Evolutionary conservation across 2,329 filamentous ascomycete species (phyloP).

Genomic region (Epichloe sibirici): DNA sequence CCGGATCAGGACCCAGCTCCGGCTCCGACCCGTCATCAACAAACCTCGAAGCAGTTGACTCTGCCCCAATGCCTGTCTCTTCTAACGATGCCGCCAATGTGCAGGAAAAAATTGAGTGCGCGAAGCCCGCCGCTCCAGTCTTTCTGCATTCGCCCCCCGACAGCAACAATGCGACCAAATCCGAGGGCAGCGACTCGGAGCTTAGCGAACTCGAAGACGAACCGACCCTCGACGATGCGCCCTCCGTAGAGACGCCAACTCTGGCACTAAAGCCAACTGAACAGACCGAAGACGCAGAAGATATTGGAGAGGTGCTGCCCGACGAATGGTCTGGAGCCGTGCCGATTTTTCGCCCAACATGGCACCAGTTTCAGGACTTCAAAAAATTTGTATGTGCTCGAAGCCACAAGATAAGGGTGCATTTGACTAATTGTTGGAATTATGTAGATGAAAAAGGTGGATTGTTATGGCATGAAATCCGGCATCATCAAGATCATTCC

Average conservation of each 20-base stretch:
- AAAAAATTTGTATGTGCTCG: conserved; percentile 61
- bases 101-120: conserved; percentile 20
- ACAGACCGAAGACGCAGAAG: conserved; percentile 30
- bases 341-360: conserved; percentile 88
- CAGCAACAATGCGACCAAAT: conserved; percentile 47
- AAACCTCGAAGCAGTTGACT: conserved; percentile 4
- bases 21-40: conserved; percentile 12
- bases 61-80: conserved; percentile 10
- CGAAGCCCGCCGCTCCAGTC: conserved; percentile 24
- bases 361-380: conserved; percentile 91
- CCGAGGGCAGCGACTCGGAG: conserved; percentile 51
- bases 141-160: conserved; percentile 50
- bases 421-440: conserved; percentile 16
- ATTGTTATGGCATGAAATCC: conserved; percentile 92
- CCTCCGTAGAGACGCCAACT: conserved; percentile 9
- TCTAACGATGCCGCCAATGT: conserved; percentile 15
- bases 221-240: conserved; percentile 26
- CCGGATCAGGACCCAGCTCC: conserved; percentile 15
- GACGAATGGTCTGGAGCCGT: conserved; percentile 87
- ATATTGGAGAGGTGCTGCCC: conserved; percentile 68
- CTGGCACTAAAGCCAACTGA: conserved; percentile 14
- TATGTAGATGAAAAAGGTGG: conserved; percentile 61
- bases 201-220: conserved; percentile 53
- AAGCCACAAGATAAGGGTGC: neutral
- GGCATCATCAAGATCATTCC: conserved; percentile 95